Percentiles rank a stretch among this genome's conserved stretches.
Evolutionary conservation across 176 grass and related monocot species (phyloP).

Genomic region (Aegilops longissima): DNA sequence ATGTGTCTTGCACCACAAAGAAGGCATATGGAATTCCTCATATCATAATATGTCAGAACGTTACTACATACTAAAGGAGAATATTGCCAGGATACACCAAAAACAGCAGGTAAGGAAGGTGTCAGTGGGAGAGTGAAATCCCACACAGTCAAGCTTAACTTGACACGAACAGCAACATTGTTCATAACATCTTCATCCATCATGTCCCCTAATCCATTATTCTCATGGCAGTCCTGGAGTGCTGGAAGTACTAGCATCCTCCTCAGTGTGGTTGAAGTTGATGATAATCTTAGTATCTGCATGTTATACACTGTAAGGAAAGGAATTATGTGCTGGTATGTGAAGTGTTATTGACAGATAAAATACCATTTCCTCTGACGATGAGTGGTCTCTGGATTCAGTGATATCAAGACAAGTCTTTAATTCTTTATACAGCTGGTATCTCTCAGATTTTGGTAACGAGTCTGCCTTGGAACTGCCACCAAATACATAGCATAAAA

Average conservation of each 20-base stretch:
- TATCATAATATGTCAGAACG: constrained; percentile 19
- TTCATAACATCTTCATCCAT: constrained; percentile 95
- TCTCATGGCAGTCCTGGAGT: constrained; percentile 67
- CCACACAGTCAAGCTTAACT: constrained; percentile 90
- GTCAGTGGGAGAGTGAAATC: constrained; percentile 94
- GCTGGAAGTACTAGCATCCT: constrained; percentile 60
- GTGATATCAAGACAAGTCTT: constrained; percentile 70
- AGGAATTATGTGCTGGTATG: constrained; percentile 10
- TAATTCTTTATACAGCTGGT: constrained; percentile 63
- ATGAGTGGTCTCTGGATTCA: constrained; percentile 61
- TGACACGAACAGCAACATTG: constrained; percentile 78
- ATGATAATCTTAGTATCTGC: constrained; percentile 66
- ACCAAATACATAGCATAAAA: constrained; percentile 8
- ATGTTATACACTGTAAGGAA: constrained; percentile 44
- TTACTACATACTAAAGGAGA: constrained; percentile 25
- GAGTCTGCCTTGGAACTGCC: constrained; percentile 52
- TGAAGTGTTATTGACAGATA: constrained; percentile 27
- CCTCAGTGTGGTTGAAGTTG: constrained; percentile 59
- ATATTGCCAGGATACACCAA: constrained; percentile 88
- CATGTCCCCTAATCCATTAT: constrained; percentile 66
- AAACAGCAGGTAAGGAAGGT: constrained; percentile 95
- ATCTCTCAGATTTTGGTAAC: constrained; percentile 72
- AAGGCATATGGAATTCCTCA: constrained; percentile 6
- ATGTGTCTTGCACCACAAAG: background rate
- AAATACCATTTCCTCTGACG: constrained; percentile 81